Evolutionary conservation across 2,329 filamentous ascomycete species (phyloP), one percentile per base, ranked within the genome.

Genomic region (Chalara sp.): DNA sequence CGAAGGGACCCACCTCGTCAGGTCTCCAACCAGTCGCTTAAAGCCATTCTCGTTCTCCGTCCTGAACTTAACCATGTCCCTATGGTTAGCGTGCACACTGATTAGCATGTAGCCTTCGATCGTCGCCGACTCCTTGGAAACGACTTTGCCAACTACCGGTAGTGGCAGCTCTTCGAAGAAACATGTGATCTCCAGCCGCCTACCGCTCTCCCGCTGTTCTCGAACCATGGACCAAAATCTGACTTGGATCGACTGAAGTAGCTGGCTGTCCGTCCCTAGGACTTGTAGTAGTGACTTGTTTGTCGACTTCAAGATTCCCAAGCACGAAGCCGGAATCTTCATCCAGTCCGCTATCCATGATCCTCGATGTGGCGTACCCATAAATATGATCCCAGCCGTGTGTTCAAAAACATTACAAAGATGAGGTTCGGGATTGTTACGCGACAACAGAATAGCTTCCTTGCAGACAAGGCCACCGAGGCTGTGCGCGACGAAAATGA

Each of bases 401-500:
- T 21, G 53, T 11, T 63, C 39, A 39, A 67, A 66, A 0, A 73
- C 57, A 21, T 45, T 50, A 0, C 45, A 56, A 7, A 70, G 61
- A 47, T 68, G 62, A 3, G 13, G 2, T 40, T 69, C 65, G 1
- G 61, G 54, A 44, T 63, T 63, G 32, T 65, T 61, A 39, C 59
- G 62, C 2, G 67, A 71, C 4, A 58, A 52, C 0, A 67, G 51
- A 44, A 71, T 57, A 6, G 68, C 66, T 45, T 54, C 51, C 51
- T 74, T 68, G 57, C 65, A 70, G 21, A 72, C 66, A 6, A 73
- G 57, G 5, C 69, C 70, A 6, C 70, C 70, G 0, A 72, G 56
- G 53, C 69, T 70, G 51, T 72, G 69, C 6, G 59, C 63, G 7
- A 72, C 60, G 37, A 72, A 68, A 29, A 72, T 63, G 31, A 70